These are phyloP conservation scores for Colletotrichum lupini DNA, from an alignment of 2,329 filamentous ascomycete species.

Conservation along the genomic window DNA sequence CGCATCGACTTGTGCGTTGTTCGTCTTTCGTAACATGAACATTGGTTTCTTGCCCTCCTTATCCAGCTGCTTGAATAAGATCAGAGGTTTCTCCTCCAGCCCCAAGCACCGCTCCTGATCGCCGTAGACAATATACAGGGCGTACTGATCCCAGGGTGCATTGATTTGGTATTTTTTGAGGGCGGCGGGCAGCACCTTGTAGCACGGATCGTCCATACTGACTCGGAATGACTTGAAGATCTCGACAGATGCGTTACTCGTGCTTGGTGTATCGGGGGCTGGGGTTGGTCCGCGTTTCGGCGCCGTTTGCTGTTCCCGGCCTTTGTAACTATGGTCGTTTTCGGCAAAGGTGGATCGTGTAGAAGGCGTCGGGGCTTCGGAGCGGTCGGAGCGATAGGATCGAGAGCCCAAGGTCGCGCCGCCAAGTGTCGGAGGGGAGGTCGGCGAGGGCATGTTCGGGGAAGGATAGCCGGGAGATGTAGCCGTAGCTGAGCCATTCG, in stretches of 20 bases:
- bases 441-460: conserved; percentile 77
- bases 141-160: conserved; percentile 96
- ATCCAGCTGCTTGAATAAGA: conserved; percentile 96
- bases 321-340: conserved; percentile 41
- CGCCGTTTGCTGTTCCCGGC: conserved; percentile 51
- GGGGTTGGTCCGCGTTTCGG: conserved; percentile 72
- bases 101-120: conserved; percentile 95
- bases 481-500: conserved; percentile 70
- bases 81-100: conserved; percentile 91
- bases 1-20: conserved; percentile 60
- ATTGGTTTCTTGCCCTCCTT: conserved; percentile 98
- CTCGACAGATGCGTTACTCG: conserved; percentile 77
- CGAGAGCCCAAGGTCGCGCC: conserved; percentile 69
- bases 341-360: conserved; percentile 64
- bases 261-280: conserved; percentile 69
- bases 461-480: conserved; percentile 66
- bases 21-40: conserved; percentile 92
- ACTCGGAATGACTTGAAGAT: conserved; percentile 99
- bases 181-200: conserved; percentile 95
- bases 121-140: conserved; percentile 98
- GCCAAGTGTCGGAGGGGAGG: conserved; percentile 70
- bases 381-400: conserved; percentile 65
- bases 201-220: conserved; percentile 96
- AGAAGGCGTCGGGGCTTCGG: conserved; percentile 63
- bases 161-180: conserved; percentile 99